These are phyloP conservation scores for Bathelium albidoporum DNA, from an alignment of 495 filamentous ascomycete species.

Conservation along the genomic window DNA sequence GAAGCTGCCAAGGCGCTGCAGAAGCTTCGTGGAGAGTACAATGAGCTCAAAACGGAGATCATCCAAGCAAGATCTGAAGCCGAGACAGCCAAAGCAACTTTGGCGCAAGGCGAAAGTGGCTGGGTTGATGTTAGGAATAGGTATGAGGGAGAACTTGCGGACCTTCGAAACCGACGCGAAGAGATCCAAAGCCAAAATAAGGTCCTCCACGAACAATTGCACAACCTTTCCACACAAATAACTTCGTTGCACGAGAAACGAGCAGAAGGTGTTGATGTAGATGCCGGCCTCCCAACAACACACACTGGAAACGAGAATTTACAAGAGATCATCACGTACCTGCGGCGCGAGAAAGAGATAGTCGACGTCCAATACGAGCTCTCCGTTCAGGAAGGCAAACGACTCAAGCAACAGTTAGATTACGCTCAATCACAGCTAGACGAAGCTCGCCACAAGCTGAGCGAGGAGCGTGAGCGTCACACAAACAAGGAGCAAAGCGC, in stretches of 20 bases:
- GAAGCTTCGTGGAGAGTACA: constrained; percentile 63
- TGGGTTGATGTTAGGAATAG: constrained; percentile 73
- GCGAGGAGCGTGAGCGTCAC: constrained; percentile 72
- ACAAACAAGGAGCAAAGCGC: constrained; percentile 58
- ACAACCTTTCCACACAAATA: constrained; percentile 70
- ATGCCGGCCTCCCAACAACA: background rate
- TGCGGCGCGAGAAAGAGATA: constrained; percentile 96
- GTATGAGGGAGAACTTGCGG: constrained; percentile 72
- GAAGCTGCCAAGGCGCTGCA: constrained; percentile 80
- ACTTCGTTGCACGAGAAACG: constrained; percentile 64
- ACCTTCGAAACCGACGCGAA: constrained; percentile 65
- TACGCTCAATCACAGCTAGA: constrained; percentile 79
- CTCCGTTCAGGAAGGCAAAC: constrained; percentile 71
- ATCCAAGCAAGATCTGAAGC: constrained; percentile 62
- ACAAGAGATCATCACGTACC: constrained; percentile 77
- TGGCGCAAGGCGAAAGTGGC: constrained; percentile 72
- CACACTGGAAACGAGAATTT: constrained; percentile 34
- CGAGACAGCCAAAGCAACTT: constrained; percentile 65
- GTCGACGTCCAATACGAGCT: constrained; percentile 90
- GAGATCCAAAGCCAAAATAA: constrained; percentile 79
- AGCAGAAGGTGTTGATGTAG: constrained; percentile 3
- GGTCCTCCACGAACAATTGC: constrained; percentile 76
- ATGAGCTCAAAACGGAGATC: constrained; percentile 66
- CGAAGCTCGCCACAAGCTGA: constrained; percentile 71
- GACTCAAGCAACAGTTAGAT: constrained; percentile 80